Percentiles rank a stretch among this genome's conserved stretches.
Evolutionary conservation across 2,329 filamentous ascomycete species (phyloP).

Genomic region (Pseudogymnoascus sp.): DNA sequence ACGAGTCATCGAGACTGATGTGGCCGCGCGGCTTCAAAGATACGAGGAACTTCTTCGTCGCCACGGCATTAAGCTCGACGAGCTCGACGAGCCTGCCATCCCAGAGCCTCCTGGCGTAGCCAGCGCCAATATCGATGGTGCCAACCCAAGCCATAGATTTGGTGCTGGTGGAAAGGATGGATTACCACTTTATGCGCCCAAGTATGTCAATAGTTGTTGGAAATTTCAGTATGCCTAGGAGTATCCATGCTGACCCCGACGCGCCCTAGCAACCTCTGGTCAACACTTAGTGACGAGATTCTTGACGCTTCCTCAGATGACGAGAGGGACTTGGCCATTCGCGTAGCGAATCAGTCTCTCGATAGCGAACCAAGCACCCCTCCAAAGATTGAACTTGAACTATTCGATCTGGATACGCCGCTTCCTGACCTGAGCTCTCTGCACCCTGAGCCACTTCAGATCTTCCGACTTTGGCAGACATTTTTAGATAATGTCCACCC

Average conservation of each 20-base stretch:
- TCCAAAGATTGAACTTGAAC: conserved; percentile 37
- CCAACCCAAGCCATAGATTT: conserved; percentile 12
- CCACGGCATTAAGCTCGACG: conserved; percentile 23
- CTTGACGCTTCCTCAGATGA: conserved; percentile 26
- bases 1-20: conserved; percentile 22
- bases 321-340: conserved; percentile 19
- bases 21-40: conserved; percentile 20
- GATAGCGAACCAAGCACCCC: conserved; percentile 33
- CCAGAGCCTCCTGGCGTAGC: not conserved
- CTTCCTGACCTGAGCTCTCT: conserved; percentile 35
- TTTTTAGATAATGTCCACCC: conserved; percentile 64
- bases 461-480: conserved; percentile 58
- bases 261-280: conserved; percentile 22
- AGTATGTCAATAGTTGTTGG: conserved; percentile 18
- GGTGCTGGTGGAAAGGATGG: conserved; percentile 11
- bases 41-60: conserved; percentile 20
- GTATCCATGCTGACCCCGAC: not conserved
- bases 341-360: conserved; percentile 21
- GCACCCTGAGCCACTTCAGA: conserved; percentile 50
- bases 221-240: conserved; percentile 16
- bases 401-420: conserved; percentile 39
- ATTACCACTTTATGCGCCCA: not conserved
- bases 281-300: conserved; percentile 25
- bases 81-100: conserved; percentile 15
- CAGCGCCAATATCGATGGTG: not conserved